These are phyloP conservation scores for Exidia glandulosa DNA, from an alignment of 768 basidiomycete species.

Conservation along the genomic window DNA sequence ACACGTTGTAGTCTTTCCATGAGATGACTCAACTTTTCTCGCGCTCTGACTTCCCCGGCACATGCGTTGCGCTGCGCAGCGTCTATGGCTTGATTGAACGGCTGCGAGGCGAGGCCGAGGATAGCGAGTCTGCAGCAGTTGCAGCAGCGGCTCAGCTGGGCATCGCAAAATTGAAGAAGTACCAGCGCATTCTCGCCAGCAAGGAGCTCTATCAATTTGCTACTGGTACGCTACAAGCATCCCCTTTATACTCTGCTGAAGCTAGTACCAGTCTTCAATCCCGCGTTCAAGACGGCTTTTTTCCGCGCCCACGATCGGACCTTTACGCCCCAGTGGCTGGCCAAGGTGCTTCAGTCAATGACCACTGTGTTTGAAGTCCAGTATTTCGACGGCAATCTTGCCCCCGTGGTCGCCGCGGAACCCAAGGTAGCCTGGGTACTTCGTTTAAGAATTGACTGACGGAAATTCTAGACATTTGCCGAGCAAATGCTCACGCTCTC, in stretches of 20 bases:
- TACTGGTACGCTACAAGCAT: constrained; percentile 16
- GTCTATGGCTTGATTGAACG: constrained; percentile 20
- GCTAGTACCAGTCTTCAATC: constrained; percentile 21
- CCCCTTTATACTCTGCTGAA: constrained; percentile 1
- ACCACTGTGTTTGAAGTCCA: not conserved
- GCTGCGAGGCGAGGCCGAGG: constrained; percentile 10
- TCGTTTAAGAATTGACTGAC: not conserved
- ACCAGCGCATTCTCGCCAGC: constrained; percentile 19
- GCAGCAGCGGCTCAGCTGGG: constrained; percentile 17
- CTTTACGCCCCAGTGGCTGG: not conserved
- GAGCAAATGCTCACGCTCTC: not conserved
- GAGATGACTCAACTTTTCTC: constrained; percentile 25
- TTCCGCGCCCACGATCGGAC: constrained; percentile 11
- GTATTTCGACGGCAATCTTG: not conserved
- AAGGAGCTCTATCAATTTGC: constrained; percentile 22
- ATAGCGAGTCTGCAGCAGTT: constrained; percentile 11
- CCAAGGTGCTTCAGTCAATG: not conserved
- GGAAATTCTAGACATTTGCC: not conserved
- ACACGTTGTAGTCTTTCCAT: constrained; percentile 20
- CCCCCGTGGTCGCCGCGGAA: not conserved
- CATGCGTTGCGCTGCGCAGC: constrained; percentile 2
- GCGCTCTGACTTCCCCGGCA: constrained; percentile 24
- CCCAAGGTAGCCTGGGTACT: not conserved
- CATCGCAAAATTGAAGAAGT: constrained; percentile 21
- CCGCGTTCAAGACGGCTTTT: constrained; percentile 23